A percentile compares a stretch with the other conserved stretches of the same genome.
These are phyloP conservation scores for Xylaria sp. DNA, from an alignment of 2,329 filamentous ascomycete species.

Conservation along the genomic window DNA sequence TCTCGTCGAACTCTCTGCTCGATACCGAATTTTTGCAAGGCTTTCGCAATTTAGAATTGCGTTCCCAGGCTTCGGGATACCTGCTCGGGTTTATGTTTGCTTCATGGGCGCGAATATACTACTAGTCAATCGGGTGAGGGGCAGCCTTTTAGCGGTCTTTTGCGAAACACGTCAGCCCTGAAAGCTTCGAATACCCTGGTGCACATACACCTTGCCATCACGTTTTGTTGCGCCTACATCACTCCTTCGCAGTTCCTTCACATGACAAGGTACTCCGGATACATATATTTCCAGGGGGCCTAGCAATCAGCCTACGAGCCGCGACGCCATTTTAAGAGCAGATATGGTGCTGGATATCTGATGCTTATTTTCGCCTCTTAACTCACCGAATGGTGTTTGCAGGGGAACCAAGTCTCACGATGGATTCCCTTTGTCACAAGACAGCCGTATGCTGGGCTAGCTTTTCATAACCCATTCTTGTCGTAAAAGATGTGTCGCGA, in stretches of 20 bases:
- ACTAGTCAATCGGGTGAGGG: background rate
- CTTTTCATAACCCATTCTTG: background rate
- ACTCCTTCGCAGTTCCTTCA: background rate
- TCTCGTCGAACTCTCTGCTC: background rate
- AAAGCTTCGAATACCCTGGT: background rate
- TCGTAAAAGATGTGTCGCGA: background rate
- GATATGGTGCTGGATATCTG: too few species aligned
- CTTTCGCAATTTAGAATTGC: background rate
- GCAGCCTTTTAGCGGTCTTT: background rate
- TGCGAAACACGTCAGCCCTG: background rate
- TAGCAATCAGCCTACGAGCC: too few species aligned
- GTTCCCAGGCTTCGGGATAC: background rate
- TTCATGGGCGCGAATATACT: background rate
- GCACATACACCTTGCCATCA: background rate
- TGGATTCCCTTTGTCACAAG: background rate
- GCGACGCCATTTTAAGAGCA: too few species aligned
- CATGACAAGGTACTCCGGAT: background rate
- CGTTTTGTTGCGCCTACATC: background rate
- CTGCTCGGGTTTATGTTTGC: background rate
- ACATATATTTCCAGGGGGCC: too few species aligned
- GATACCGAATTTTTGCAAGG: background rate
- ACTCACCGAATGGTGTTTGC: too few species aligned
- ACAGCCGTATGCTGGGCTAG: background rate
- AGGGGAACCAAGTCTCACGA: background rate
- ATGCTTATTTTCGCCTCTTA: too few species aligned